Evolutionary conservation across 2,329 filamentous ascomycete species (phyloP).

Genomic region (Penicillium thymicola): DNA sequence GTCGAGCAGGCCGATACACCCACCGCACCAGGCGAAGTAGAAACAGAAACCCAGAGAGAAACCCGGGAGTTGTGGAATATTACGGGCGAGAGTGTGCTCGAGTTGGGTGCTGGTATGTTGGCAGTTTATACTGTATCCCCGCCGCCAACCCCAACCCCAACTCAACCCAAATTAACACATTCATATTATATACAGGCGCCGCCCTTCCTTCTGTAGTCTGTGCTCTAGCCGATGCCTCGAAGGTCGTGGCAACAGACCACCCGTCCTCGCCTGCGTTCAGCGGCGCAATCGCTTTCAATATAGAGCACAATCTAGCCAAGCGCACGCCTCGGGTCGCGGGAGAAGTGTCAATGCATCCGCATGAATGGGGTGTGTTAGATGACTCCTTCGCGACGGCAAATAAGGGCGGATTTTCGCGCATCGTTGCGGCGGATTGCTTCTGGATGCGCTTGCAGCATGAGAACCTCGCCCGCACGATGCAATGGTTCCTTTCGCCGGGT

Average conservation of each 20-base stretch:
- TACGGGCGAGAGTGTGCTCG: constrained; percentile 51
- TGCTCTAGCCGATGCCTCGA: constrained; percentile 35
- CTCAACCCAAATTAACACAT: background rate
- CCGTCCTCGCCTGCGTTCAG: constrained; percentile 42
- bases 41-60: constrained; percentile 16
- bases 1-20: constrained; percentile 35
- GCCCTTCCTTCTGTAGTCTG: constrained; percentile 42
- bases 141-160: background rate
- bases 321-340: background rate
- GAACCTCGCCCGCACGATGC: constrained; percentile 54
- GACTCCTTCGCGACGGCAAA: constrained; percentile 38
- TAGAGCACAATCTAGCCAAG: constrained; percentile 44
- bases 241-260: constrained; percentile 52
- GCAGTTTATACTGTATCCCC: background rate
- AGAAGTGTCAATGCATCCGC: constrained; percentile 45
- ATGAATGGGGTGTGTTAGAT: constrained; percentile 52
- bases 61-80: constrained; percentile 41
- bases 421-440: constrained; percentile 60
- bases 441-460: constrained; percentile 59
- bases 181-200: constrained; percentile 30
- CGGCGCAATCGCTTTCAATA: constrained; percentile 47
- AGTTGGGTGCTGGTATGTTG: constrained; percentile 60
- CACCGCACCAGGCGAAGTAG: background rate
- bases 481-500: constrained; percentile 50
- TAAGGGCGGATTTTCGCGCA: constrained; percentile 48